Conservation (phyloP, 768 basidiomycete genomes). For the Gymnopilus junonius region DNA sequence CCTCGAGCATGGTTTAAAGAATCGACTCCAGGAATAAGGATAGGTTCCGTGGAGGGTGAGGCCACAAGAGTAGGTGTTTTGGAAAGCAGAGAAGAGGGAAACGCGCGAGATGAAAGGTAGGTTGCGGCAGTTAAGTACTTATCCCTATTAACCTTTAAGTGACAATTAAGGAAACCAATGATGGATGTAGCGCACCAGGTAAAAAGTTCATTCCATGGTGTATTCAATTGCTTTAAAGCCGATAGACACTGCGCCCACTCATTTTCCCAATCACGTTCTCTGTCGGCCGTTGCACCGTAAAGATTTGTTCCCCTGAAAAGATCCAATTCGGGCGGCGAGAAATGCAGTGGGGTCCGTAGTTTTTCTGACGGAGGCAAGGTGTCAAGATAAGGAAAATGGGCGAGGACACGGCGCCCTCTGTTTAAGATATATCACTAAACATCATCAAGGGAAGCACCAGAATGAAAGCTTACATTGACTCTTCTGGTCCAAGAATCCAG, state of each 20-base stretch:
- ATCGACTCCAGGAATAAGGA: slow-evolving; percentile 89
- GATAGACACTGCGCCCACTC: slow-evolving; percentile 65
- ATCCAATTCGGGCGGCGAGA: slow-evolving; percentile 62
- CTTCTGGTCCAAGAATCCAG: slow-evolving; percentile 46
- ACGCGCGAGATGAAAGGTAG: slow-evolving; percentile 86
- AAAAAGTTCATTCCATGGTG: slow-evolving; percentile 51
- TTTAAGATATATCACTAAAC: slow-evolving; percentile 7
- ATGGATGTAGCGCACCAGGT: slow-evolving; percentile 63
- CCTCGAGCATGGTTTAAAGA: slow-evolving; percentile 83
- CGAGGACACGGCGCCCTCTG: slow-evolving; percentile 23
- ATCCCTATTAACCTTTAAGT: slow-evolving; percentile 51
- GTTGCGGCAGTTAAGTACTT: slow-evolving; percentile 73
- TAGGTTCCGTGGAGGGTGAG: slow-evolving; percentile 61
- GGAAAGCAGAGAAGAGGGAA: slow-evolving; percentile 83
- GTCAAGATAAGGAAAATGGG: slow-evolving; percentile 66
- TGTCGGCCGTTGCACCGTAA: slow-evolving; percentile 74
- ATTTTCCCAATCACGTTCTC: slow-evolving; percentile 58
- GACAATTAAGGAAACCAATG: slow-evolving; percentile 3
- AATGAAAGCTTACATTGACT: slow-evolving; percentile 34
- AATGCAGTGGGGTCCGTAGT: slow-evolving; percentile 78
- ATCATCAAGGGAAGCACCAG: background rate
- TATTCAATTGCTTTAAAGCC: slow-evolving; percentile 39
- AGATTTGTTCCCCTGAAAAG: slow-evolving; percentile 81
- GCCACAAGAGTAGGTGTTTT: slow-evolving; percentile 54
- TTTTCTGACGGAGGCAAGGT: slow-evolving; percentile 61